phyloP scores from a whole-genome alignment of 345 rosid genomes.

The Heritiera littoralis region DNA sequence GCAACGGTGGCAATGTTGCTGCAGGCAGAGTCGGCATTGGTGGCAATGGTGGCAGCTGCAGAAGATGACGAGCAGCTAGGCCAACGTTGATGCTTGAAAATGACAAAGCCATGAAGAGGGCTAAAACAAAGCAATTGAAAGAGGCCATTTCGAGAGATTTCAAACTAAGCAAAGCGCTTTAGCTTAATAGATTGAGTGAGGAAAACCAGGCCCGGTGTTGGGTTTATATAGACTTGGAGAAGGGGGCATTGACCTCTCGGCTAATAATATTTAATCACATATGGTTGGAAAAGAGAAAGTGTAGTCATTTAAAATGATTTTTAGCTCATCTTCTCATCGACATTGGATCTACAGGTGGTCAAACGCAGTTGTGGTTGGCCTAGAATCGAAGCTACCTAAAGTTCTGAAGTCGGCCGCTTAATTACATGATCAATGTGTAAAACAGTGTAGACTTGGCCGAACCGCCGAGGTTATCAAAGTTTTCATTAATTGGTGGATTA shows the following conservation, averaged over 20 bases:
- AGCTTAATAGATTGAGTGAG: background rate
- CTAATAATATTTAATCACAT: background rate
- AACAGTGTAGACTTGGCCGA: background rate
- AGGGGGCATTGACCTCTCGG: background rate
- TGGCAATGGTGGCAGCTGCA: conserved; percentile 26
- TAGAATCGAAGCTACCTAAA: background rate
- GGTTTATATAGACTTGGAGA: background rate
- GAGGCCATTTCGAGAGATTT: conserved; percentile 24
- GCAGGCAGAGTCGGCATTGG: conserved; percentile 13
- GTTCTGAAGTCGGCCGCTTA: background rate
- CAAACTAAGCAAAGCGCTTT: background rate
- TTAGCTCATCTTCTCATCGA: background rate
- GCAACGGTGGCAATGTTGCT: conserved; percentile 18
- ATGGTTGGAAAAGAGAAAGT: background rate
- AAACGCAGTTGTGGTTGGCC: background rate
- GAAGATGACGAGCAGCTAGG: conserved; percentile 25
- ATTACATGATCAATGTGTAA: background rate
- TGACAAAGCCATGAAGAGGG: conserved; percentile 13
- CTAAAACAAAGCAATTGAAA: background rate
- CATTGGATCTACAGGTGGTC: background rate
- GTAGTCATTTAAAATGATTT: background rate
- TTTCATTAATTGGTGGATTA: background rate
- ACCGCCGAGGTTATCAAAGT: background rate
- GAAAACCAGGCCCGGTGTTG: background rate
- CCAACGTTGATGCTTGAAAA: conserved; percentile 19